Conservation (phyloP, 2,329 filamentous ascomycete genomes). For the Fusarium solani-melongenae region DNA sequence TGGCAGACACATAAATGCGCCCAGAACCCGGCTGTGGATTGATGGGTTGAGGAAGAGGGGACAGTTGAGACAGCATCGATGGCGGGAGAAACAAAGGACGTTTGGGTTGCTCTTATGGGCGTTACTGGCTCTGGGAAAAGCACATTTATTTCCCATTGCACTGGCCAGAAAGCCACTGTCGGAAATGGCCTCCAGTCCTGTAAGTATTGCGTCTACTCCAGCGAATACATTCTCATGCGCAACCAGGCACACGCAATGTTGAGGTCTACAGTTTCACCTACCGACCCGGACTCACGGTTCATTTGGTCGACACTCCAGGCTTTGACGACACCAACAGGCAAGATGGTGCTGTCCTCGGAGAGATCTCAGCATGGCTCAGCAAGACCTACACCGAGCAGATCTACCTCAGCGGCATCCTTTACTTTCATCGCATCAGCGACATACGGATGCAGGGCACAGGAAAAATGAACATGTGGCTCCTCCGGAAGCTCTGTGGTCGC, state of each 20-base stretch:
- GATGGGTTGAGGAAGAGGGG: neutral
- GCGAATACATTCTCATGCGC: neutral
- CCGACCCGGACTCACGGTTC: neutral
- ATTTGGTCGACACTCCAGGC: conserved; percentile 21
- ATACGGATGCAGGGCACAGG: neutral
- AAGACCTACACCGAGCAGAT: neutral
- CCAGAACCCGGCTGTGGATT: neutral
- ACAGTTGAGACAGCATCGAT: neutral
- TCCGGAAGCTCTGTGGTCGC: neutral
- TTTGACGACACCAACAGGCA: conserved; percentile 25
- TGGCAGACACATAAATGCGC: neutral
- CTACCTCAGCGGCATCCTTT: conserved; percentile 9
- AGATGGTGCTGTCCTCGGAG: conserved; percentile 9
- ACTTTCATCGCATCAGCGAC: conserved; percentile 9
- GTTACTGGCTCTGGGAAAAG: conserved; percentile 47
- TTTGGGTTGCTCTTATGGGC: conserved; percentile 16
- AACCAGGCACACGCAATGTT: neutral
- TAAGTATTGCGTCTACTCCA: neutral
- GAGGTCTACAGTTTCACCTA: neutral
- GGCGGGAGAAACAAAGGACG: neutral
- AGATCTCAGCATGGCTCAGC: conserved; percentile 5
- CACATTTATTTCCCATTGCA: conserved; percentile 43
- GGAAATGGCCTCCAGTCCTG: conserved; percentile 34
- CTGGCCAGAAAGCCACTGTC: conserved; percentile 29
- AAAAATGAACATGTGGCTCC: neutral